These are phyloP conservation scores for Aspergillus vadensis DNA, from an alignment of 2,329 filamentous ascomycete species.

Conservation along the genomic window DNA sequence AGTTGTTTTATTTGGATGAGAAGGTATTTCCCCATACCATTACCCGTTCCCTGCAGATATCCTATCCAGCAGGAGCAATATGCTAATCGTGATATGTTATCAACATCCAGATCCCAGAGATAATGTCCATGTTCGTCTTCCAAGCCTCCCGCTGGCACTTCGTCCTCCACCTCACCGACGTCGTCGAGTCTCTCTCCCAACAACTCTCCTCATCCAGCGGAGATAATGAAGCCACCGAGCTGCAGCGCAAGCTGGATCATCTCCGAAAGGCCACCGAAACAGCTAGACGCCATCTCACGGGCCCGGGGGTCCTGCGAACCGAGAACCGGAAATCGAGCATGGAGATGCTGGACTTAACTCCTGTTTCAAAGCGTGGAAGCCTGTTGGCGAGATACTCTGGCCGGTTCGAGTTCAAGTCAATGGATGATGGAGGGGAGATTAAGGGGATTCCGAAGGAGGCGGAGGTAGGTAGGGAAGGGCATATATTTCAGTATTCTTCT, in stretches of 20 bases:
- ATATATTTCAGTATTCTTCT: constrained; percentile 37
- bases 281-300: constrained; percentile 77
- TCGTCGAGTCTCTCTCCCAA: constrained; percentile 57
- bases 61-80: too few relatives aligned
- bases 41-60: too few relatives aligned
- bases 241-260: constrained; percentile 60
- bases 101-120: constrained; percentile 67
- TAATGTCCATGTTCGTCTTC: constrained; percentile 86
- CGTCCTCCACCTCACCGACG: constrained; percentile 67
- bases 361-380: constrained; percentile 26
- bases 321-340: constrained; percentile 39
- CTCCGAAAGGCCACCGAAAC: constrained; percentile 73
- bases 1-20: constrained; percentile 72
- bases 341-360: constrained; percentile 34
- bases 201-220: constrained; percentile 45
- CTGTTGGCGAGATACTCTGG: constrained; percentile 27
- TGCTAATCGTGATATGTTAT: too few relatives aligned
- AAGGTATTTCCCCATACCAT: constrained; percentile 40
- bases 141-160: constrained; percentile 81
- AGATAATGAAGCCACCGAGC: constrained; percentile 44
- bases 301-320: constrained; percentile 86
- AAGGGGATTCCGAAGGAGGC: constrained; percentile 64
- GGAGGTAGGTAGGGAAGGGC: constrained; percentile 41
- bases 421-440: constrained; percentile 46
- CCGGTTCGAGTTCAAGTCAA: constrained; percentile 23